A percentile compares a stretch with the other conserved stretches of the same genome.
phyloP scores from a whole-genome alignment of 2,329 filamentous ascomycete species.

The Tolypocladium amazonense region DNA sequence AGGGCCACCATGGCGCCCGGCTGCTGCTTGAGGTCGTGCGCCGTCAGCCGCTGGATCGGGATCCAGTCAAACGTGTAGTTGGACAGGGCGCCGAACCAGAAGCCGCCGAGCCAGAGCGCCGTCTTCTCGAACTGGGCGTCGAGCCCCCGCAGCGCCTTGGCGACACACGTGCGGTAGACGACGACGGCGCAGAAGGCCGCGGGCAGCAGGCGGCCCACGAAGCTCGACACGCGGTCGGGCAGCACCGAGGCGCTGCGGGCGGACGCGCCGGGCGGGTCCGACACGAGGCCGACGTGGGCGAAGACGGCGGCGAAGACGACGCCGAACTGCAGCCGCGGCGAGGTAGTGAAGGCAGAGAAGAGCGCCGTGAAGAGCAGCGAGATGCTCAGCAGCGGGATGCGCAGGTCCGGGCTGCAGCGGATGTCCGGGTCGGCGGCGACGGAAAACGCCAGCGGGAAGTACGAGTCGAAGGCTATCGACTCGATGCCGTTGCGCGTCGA shows the following conservation, averaged over 20 bases:
- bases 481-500: conserved; percentile 62
- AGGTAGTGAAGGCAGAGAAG: conserved; percentile 72
- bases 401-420: conserved; percentile 62
- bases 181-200: conserved; percentile 81
- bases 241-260: conserved; percentile 52
- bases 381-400: conserved; percentile 78
- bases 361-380: conserved; percentile 70
- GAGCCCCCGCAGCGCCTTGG: conserved; percentile 58
- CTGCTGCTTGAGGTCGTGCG: conserved; percentile 78
- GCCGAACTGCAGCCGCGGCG: conserved; percentile 74
- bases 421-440: conserved; percentile 51
- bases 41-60: conserved; percentile 80
- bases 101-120: conserved; percentile 77
- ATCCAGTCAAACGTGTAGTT: conserved; percentile 96
- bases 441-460: conserved; percentile 78
- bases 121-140: conserved; percentile 84
- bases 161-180: conserved; percentile 71
- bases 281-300: conserved; percentile 84
- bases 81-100: conserved; percentile 87
- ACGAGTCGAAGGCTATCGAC: conserved; percentile 72
- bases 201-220: conserved; percentile 68
- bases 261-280: conserved; percentile 71
- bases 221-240: background rate
- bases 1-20: conserved; percentile 80
- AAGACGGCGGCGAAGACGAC: conserved; percentile 73